Evolutionary conservation across 805 yeast genomes (phyloP).

Genomic region (Monosporozyma solicola): DNA sequence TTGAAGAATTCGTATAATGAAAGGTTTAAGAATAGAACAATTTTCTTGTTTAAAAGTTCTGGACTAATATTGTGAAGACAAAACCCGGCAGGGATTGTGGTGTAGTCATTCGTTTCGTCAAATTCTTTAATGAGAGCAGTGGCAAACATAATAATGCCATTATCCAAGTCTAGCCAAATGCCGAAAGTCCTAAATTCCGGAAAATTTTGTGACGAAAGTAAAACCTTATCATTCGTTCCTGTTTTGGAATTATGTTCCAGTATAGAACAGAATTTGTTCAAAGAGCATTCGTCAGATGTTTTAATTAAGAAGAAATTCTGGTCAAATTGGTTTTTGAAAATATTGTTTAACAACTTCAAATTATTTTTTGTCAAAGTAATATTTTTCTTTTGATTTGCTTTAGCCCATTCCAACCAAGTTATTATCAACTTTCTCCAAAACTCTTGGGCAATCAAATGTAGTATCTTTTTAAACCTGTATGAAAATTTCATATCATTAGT

Average conservation of each 20-base stretch:
- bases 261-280: not conserved
- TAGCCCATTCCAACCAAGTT: not conserved
- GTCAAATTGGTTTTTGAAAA: not conserved
- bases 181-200: slow-evolving; percentile 1
- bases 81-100: not conserved
- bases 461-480: not conserved
- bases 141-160: slow-evolving; percentile 5
- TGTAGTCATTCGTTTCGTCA: not conserved
- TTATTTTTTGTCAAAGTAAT: not conserved
- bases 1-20: slow-evolving; percentile 2
- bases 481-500: not conserved
- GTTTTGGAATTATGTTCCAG: not conserved
- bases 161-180: slow-evolving; percentile 5
- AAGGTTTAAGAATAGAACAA: slow-evolving; percentile 2
- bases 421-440: not conserved
- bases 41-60: not conserved
- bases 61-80: not conserved
- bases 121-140: not conserved
- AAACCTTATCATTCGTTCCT: not conserved
- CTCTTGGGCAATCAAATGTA: not conserved
- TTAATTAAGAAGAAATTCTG: not conserved
- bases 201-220: not conserved
- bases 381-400: not conserved
- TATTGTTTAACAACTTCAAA: not conserved
- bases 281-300: not conserved